Evolutionary conservation across 2,329 filamentous ascomycete genomes (phyloP), one percentile per base, ranked within the genome.

Genomic region (Fusarium sp.): DNA sequence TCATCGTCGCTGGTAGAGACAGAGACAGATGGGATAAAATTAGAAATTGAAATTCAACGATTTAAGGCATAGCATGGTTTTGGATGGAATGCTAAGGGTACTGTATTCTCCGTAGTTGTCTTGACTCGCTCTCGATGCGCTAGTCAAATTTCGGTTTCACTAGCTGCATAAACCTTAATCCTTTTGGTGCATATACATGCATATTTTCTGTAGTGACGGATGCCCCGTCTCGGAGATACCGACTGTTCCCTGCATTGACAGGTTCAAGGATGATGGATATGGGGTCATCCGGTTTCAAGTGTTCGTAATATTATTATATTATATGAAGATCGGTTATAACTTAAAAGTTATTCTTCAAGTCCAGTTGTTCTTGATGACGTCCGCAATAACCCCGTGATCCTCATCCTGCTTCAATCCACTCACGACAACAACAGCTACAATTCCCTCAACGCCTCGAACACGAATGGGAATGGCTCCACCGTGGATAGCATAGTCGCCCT

Each of bases 361-460:
- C 83, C 83, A 85, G 59, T 83, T 80, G 28, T 88, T 86, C 72
- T 84, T 83, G 43, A 94, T 83, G 2, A 88, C 88, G 77, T 94
- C 90, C 1, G 92, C 86, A 74, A 95, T 89, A 40, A 94, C 87
- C 11, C 88, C 88, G 79, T 96, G 93, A 78, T 94, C 92, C 81
- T 94, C 87, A 73, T 92, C 85, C 79, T 94, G 90, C 82, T 89
- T 91, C 78, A 95, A 78, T 7, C 92, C 93, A 75, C 89, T 92
- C 2, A 95, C 90, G 20, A 94, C 88, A 25, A 94, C 88, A 2
- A 93, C 89, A 1, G 88, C 92, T 11, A 94, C 89, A 5, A 93
- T 81, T 1, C 92, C 92, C 80, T 94, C 92, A 2, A 94, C 91
- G 0, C 91, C 91, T 55, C 82, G 82, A 9, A 95, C 92, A 10